These are phyloP conservation scores for Penicillium nucicola DNA, from an alignment of 495 filamentous ascomycete species.

Conservation along the genomic window DNA sequence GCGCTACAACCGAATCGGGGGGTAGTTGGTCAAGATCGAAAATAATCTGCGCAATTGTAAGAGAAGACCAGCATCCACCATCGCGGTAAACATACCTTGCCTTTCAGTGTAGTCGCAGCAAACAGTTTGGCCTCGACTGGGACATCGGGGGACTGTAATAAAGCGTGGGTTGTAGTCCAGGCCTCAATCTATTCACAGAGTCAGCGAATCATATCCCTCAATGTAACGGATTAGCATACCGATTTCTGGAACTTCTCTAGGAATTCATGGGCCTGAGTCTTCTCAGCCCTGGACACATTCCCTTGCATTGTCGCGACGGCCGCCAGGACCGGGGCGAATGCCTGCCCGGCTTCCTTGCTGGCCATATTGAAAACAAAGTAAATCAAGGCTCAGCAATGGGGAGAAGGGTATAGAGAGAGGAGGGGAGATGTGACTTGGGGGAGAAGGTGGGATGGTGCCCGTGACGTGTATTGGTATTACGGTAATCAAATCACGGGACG, in stretches of 20 bases:
- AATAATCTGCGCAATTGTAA: conserved; percentile 59
- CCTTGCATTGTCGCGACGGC: conserved; percentile 89
- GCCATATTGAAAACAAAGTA: conserved; percentile 55
- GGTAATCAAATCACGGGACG: conserved; percentile 25
- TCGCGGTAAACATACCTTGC: conserved; percentile 66
- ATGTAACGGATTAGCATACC: conserved; percentile 50
- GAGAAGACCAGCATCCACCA: neutral
- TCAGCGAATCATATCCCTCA: conserved; percentile 8
- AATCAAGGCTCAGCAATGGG: conserved; percentile 11
- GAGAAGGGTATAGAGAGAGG: conserved; percentile 6
- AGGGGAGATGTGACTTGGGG: conserved; percentile 8
- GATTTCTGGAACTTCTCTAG: conserved; percentile 98
- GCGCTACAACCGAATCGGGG: conserved; percentile 62
- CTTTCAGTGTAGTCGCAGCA: conserved; percentile 93
- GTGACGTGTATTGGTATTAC: conserved; percentile 30
- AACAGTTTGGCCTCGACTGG: conserved; percentile 87
- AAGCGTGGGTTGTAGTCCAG: conserved; percentile 81
- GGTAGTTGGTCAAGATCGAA: conserved; percentile 87
- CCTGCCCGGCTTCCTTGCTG: conserved; percentile 60
- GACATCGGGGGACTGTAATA: conserved; percentile 71
- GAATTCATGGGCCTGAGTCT: conserved; percentile 84
- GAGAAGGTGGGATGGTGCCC: conserved; percentile 41
- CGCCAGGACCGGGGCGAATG: conserved; percentile 79
- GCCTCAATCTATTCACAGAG: conserved; percentile 64
- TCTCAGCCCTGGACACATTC: conserved; percentile 76